A percentile compares a stretch with the other conserved stretches of the same genome.
Conservation (phyloP, 306 rosid genomes). For the Medicago ruthenica region DNA sequence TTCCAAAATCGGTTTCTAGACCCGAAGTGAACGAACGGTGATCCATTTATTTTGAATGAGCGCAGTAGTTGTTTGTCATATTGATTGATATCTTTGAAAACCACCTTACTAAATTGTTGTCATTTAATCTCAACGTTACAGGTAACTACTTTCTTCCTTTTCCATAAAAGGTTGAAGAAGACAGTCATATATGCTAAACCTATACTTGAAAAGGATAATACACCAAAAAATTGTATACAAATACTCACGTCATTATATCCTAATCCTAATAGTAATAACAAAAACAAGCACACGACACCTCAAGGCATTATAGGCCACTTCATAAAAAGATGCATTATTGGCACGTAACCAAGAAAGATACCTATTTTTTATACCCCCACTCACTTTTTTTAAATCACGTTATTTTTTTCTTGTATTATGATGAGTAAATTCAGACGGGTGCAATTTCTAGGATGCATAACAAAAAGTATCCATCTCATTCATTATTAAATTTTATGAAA, state of each 20-base stretch:
- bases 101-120: background rate
- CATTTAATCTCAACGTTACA: background rate
- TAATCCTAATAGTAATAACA: background rate
- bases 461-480: too few species aligned
- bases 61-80: background rate
- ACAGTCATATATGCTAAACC: background rate
- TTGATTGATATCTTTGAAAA: background rate
- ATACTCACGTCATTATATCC: background rate
- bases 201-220: background rate
- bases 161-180: background rate
- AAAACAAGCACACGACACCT: background rate
- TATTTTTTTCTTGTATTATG: too few species aligned
- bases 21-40: background rate
- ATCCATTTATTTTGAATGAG: conserved; percentile 19
- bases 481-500: too few species aligned
- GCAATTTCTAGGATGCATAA: too few species aligned
- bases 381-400: too few species aligned
- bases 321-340: too few species aligned
- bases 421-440: too few species aligned
- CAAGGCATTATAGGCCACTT: background rate
- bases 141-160: background rate
- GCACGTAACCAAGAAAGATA: too few species aligned
- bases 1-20: conserved; percentile 2
- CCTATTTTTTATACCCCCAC: too few species aligned
- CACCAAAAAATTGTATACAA: background rate